Base-by-base conservation (phyloP, 495 filamentous ascomycete genomes). In the Neurospora sp. region DNA sequence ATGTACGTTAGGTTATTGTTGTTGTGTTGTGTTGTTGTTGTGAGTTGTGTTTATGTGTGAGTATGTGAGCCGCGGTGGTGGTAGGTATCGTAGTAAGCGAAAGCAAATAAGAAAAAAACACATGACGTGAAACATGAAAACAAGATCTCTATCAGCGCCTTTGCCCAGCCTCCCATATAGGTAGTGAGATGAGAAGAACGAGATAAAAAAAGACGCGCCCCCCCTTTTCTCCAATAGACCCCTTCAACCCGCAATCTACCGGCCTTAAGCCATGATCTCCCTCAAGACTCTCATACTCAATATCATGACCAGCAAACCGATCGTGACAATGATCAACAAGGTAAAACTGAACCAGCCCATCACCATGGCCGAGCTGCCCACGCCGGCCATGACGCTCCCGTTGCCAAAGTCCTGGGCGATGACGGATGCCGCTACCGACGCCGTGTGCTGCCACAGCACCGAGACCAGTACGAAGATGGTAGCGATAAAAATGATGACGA, bases 321-420 rank as follows among this genome's bases (percentile, higher is more conserved):
- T 96, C 20, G 95, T 97, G 39, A 97, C 94, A 41, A 98, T 89
- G 71, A 98, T 95, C 74, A 98, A 85, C 72, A 98, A 78, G 40
- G 91, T 92, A 77, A 98, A 98, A 16, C 93, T 92, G 81, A 98
- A 98, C 95, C 95, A 98, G 37, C 95, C 95, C 76, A 98, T 86
- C 39, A 98, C 92, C 93, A 98, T 98, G 10, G 95, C 95, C 4
- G 90, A 92, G 6, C 92, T 92, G 3, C 95, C 95, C 45, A 98
- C 94, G 16, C 95, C 95, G 70, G 91, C 92, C 81, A 88, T 86
- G 18, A 98, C 92, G 76, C 91, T 94, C 20, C 95, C 95, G 81
- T 98, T 98, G n/a, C 92, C 95, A 75, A 98, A 86, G 78, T 97
- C 94, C 81, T 97, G 94, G 0, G 93, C 94, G 73, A 98, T 93